Percentiles rank a stretch among this genome's conserved stretches.
Conservation (phyloP, 495 filamentous ascomycete species). For the Talaromyces trachyspermus region DNA sequence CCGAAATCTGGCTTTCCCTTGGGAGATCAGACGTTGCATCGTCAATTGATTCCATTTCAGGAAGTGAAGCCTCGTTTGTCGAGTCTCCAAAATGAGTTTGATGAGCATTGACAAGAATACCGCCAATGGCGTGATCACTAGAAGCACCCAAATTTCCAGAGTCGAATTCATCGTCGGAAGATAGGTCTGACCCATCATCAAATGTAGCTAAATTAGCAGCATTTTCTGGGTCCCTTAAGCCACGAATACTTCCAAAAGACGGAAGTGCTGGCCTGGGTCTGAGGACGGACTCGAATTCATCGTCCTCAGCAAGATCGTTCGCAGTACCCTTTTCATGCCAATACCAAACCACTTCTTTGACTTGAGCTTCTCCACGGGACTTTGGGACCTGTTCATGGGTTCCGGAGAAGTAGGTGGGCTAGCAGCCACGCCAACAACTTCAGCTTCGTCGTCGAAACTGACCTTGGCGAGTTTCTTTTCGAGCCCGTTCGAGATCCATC, state of each 20-base stretch:
- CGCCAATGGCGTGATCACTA: slow-evolving; percentile 58
- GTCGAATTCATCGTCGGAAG: slow-evolving; percentile 24
- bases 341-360: slow-evolving; percentile 48
- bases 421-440: slow-evolving; percentile 53
- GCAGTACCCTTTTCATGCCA: slow-evolving; percentile 34
- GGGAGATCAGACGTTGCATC: background rate
- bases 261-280: slow-evolving; percentile 70
- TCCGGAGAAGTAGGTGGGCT: slow-evolving; percentile 43
- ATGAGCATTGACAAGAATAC: slow-evolving; percentile 37
- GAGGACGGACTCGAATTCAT: slow-evolving; percentile 60
- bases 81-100: slow-evolving; percentile 10
- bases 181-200: slow-evolving; percentile 32
- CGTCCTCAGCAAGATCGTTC: slow-evolving; percentile 29
- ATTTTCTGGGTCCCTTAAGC: slow-evolving; percentile 23
- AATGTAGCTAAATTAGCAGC: slow-evolving; percentile 20
- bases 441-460: slow-evolving; percentile 75
- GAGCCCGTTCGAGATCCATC: slow-evolving; percentile 40
- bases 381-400: slow-evolving; percentile 38
- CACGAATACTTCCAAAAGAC: slow-evolving; percentile 75
- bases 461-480: slow-evolving; percentile 67
- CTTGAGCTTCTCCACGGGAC: slow-evolving; percentile 37
- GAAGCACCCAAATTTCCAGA: slow-evolving; percentile 34
- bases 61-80: slow-evolving; percentile 3
- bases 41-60: background rate
- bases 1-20: background rate